Conservation (phyloP, 352 stramenopile genomes). For the Thraustochytrium sp. region DNA sequence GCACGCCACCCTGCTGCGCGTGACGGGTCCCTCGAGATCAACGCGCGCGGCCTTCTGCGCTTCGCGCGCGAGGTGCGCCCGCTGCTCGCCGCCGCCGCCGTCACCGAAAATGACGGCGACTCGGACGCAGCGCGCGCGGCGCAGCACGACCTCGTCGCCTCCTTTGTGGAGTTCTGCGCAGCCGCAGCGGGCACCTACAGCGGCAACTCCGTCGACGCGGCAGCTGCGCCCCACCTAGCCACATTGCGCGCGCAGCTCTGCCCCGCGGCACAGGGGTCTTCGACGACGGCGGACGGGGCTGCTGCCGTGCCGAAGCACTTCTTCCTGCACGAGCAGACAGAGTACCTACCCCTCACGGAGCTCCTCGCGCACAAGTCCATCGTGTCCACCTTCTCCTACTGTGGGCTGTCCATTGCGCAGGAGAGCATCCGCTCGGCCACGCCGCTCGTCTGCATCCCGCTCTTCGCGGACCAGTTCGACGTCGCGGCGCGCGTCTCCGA, state of each 20-base stretch:
- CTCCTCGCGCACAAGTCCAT: slow-evolving; percentile 62
- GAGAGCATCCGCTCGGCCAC: slow-evolving; percentile 68
- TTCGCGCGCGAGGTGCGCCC: not conserved
- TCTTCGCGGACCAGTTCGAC: slow-evolving; percentile 73
- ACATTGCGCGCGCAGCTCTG: not conserved
- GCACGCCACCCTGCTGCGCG: too few species aligned
- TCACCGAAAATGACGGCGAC: too few species aligned
- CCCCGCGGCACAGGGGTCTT: not conserved
- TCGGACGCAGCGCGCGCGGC: not conserved
- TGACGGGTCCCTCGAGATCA: not conserved
- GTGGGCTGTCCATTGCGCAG: slow-evolving; percentile 71
- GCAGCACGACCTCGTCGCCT: not conserved
- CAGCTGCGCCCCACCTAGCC: not conserved
- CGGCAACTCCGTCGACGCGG: not conserved
- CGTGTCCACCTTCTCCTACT: slow-evolving; percentile 71
- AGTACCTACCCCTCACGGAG: slow-evolving; percentile 60
- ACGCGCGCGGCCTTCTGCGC: not conserved
- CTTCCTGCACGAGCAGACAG: slow-evolving; percentile 60
- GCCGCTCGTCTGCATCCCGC: slow-evolving; percentile 75
- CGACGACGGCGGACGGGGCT: not conserved
- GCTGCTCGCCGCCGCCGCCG: too few species aligned
- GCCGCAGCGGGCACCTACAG: not conserved
- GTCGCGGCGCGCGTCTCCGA: slow-evolving; percentile 69
- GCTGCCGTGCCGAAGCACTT: slow-evolving; percentile 41
- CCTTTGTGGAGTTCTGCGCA: not conserved